Evolutionary conservation across 208 protist genomes (phyloP).

Genomic region (Naegleria gruberi): DNA sequence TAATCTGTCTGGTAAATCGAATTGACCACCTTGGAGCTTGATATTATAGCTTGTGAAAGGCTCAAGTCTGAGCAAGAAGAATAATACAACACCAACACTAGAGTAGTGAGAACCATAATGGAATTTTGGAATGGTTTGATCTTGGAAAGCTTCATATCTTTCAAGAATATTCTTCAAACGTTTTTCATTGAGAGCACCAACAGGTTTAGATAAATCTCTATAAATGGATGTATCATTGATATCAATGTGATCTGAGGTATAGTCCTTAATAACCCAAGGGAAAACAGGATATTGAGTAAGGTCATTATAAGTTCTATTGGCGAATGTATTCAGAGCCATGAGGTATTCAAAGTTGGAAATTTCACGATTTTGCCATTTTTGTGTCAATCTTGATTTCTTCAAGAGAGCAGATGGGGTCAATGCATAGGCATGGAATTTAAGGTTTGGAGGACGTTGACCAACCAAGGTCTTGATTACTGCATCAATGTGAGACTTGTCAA

Average conservation of each 20-base stretch:
- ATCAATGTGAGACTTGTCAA: neutral
- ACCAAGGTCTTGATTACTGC: neutral
- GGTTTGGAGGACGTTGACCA: neutral
- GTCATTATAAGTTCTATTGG: slow-evolving; percentile 55
- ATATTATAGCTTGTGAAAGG: slow-evolving; percentile 84
- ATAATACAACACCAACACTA: slow-evolving; percentile 81
- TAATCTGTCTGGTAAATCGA: slow-evolving; percentile 65
- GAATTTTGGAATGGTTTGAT: slow-evolving; percentile 53
- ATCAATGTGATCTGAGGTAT: slow-evolving; percentile 57
- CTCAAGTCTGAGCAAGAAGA: slow-evolving; percentile 90
- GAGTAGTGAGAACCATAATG: slow-evolving; percentile 97
- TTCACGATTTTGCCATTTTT: slow-evolving; percentile 46
- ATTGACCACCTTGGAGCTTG: slow-evolving; percentile 71
- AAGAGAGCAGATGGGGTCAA: neutral
- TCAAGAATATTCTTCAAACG: slow-evolving; percentile 59
- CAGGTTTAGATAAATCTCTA: slow-evolving; percentile 84
- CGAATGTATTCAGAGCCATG: slow-evolving; percentile 52
- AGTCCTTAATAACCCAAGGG: slow-evolving; percentile 58
- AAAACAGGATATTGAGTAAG: slow-evolving; percentile 62
- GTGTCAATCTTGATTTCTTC: slow-evolving; percentile 19
- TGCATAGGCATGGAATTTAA: slow-evolving; percentile 2
- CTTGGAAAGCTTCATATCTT: slow-evolving; percentile 56
- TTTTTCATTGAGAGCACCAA: slow-evolving; percentile 78
- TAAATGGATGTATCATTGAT: slow-evolving; percentile 61
- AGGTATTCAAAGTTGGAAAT: slow-evolving; percentile 67